phyloP scores from a whole-genome alignment of 805 yeast species.

The Wickerhamiella nectarea region DNA sequence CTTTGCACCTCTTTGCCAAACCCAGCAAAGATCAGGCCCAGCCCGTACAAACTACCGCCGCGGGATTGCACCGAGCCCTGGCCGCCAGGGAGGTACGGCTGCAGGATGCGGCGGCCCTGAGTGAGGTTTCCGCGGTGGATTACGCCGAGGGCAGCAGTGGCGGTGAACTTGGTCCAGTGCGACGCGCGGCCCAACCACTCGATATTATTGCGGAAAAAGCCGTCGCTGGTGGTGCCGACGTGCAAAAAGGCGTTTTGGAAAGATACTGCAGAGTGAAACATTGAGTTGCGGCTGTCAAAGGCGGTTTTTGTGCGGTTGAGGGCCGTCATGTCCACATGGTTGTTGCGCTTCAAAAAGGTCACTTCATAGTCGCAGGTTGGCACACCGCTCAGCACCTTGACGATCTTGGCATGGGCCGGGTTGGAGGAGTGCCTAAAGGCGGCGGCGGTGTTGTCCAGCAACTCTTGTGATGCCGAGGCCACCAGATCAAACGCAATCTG shows the following conservation, averaged over 20 bases:
- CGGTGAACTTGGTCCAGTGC: constrained; percentile 95
- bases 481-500: constrained; percentile 95
- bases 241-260: constrained; percentile 90
- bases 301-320: constrained; percentile 67
- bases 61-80: constrained; percentile 74
- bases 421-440: constrained; percentile 21
- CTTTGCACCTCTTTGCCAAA: constrained; percentile 75
- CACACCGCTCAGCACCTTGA: constrained; percentile 70
- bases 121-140: constrained; percentile 89
- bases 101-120: constrained; percentile 74
- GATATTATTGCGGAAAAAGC: constrained; percentile 75
- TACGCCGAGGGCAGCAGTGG: constrained; percentile 95
- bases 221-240: constrained; percentile 91
- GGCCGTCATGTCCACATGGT: constrained; percentile 72
- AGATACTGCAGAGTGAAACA: constrained; percentile 91
- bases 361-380: constrained; percentile 89
- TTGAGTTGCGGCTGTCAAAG: constrained; percentile 82
- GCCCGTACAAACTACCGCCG: constrained; percentile 89
- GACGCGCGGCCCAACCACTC: constrained; percentile 98
- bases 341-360: constrained; percentile 74
- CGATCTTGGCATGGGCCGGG: constrained; percentile 32
- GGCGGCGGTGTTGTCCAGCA: constrained; percentile 41
- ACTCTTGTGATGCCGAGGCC: constrained; percentile 78
- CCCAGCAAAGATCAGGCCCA: constrained; percentile 91
- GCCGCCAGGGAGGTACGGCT: constrained; percentile 80